Conservation (phyloP, 768 basidiomycete species). For the Plicaturopsis crispa region DNA sequence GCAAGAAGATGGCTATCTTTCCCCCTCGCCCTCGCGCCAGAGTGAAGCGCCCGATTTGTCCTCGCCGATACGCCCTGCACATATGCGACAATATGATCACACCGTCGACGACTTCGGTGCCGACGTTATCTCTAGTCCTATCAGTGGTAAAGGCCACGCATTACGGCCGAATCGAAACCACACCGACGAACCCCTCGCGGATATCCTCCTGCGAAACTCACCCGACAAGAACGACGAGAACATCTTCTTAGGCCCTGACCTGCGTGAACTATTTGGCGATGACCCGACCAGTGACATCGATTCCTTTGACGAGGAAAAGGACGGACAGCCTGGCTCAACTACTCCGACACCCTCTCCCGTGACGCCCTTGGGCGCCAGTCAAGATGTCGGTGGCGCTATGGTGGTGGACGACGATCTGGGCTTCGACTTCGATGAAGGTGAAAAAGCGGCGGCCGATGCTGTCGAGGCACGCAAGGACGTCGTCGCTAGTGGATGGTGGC, state of each 20-base stretch:
- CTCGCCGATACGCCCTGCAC: constrained; percentile 42
- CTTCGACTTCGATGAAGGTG: constrained; percentile 14
- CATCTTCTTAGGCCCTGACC: constrained; percentile 30
- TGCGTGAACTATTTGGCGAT: constrained; percentile 35
- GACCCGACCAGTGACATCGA: constrained; percentile 40
- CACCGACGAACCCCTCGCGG: constrained; percentile 4
- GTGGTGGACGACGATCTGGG: constrained; percentile 20
- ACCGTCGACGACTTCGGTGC: constrained; percentile 40
- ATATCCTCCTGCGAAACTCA: constrained; percentile 21
- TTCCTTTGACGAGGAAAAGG: constrained; percentile 24
- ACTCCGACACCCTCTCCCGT: constrained; percentile 31
- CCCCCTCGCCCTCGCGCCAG: constrained; percentile 50
- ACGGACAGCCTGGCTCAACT: constrained; percentile 14
- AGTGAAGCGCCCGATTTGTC: constrained; percentile 56
- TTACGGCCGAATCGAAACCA: no score
- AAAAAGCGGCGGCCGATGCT: constrained; percentile 12
- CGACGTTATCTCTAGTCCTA: constrained; percentile 47
- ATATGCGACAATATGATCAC: not conserved
- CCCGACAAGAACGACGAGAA: constrained; percentile 11
- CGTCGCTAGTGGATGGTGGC: constrained; percentile 50
- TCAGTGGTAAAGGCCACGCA: constrained; percentile 5
- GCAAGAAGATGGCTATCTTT: constrained; percentile 81
- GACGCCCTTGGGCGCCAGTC: constrained; percentile 18
- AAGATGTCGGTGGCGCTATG: constrained; percentile 7
- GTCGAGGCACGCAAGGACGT: constrained; percentile 25